These are phyloP conservation scores for Flaveria linearis DNA, from an alignment of 129 eudicot species.

Conservation along the genomic window DNA sequence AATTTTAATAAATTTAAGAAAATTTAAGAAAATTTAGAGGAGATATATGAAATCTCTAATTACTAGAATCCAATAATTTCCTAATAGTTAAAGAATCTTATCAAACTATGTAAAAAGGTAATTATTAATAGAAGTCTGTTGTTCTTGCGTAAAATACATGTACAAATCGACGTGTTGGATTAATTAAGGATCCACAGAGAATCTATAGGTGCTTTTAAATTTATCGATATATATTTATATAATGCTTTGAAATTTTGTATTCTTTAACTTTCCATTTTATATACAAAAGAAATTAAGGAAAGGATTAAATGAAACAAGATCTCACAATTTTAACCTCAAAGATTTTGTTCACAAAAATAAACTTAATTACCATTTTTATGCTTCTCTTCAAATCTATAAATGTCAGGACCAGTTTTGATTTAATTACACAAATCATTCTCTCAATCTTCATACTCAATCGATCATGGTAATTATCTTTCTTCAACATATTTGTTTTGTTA, in stretches of 20 bases:
- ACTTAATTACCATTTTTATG: background rate
- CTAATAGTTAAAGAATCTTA: background rate
- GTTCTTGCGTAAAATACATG: background rate
- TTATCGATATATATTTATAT: background rate
- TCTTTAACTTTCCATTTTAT: background rate
- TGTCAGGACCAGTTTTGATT: slow-evolving; percentile 3
- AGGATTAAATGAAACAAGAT: background rate
- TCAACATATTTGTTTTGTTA: background rate
- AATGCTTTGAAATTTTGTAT: background rate
- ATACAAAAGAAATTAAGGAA: background rate
- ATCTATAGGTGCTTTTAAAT: background rate
- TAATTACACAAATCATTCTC: background rate
- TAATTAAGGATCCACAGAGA: background rate
- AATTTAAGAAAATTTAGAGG: too few relatives aligned
- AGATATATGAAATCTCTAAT: background rate
- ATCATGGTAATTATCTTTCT: slow-evolving; percentile 6
- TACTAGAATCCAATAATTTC: background rate
- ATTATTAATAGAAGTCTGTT: background rate
- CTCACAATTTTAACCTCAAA: background rate
- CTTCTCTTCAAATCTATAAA: slow-evolving; percentile 14
- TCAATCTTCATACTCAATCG: background rate
- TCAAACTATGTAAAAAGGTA: background rate
- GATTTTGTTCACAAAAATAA: background rate
- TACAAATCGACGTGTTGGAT: background rate
- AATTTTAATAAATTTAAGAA: too few relatives aligned